phyloP scores from a whole-genome alignment of 2,329 filamentous ascomycete genomes.

The Fusarium sororula region DNA sequence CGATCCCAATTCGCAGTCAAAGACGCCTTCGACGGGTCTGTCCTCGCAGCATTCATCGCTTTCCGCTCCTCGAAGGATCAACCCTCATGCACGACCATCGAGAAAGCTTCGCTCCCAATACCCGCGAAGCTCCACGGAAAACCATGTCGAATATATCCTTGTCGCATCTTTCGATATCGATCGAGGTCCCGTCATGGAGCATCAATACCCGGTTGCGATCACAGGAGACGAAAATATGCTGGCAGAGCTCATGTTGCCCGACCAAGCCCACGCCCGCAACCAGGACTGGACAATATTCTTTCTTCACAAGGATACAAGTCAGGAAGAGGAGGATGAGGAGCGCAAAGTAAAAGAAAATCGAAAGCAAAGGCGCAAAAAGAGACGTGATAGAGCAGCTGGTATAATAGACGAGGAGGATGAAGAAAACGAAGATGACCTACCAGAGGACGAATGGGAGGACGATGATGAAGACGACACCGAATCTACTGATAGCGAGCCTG shows the following conservation, averaged over 20 bases:
- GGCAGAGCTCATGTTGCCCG: constrained; percentile 96
- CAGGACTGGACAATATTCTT: constrained; percentile 99
- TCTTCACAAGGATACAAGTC: constrained; percentile 90
- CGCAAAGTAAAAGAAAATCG: constrained; percentile 64
- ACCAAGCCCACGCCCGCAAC: constrained; percentile 92
- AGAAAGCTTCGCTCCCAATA: constrained; percentile 77
- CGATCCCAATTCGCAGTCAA: constrained; percentile 67
- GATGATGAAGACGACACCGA: constrained; percentile 61
- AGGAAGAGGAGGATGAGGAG: constrained; percentile 82
- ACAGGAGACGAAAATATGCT: constrained; percentile 98
- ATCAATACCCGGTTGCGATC: constrained; percentile 94
- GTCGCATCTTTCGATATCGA: constrained; percentile 98
- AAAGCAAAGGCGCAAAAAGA: constrained; percentile 60
- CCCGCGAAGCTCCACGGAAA: constrained; percentile 77
- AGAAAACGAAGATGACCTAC: constrained; percentile 54
- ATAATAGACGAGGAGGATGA: constrained; percentile 56
- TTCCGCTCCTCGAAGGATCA: constrained; percentile 59
- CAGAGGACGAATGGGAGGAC: constrained; percentile 58
- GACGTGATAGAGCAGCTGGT: constrained; percentile 61
- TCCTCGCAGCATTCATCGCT: constrained; percentile 71
- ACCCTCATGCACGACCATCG: constrained; percentile 60
- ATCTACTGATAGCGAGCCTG: constrained; percentile 69
- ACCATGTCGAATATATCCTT: constrained; percentile 98
- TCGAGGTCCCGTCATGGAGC: constrained; percentile 95
- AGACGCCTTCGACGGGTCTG: constrained; percentile 66